These are phyloP conservation scores for Penicillium tannophilum DNA, from an alignment of 495 filamentous ascomycete species.

Conservation along the genomic window DNA sequence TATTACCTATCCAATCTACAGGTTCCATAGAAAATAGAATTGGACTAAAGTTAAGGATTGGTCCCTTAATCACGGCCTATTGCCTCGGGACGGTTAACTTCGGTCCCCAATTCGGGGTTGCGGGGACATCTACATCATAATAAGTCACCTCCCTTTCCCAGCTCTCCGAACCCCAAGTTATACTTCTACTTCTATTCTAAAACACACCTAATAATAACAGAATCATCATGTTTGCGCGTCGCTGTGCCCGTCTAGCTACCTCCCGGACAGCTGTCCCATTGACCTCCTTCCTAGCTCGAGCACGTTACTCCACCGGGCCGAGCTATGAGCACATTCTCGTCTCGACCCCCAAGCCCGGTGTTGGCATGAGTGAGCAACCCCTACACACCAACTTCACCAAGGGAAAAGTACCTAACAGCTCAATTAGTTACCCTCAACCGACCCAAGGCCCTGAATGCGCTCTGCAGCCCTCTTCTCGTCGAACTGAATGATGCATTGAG, in stretches of 20 bases:
- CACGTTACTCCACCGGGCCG: conserved; percentile 58
- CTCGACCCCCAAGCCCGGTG: conserved; percentile 80
- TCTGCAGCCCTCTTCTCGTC: conserved; percentile 80
- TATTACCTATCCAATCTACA: no score
- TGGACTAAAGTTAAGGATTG: no score
- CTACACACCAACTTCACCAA: background rate
- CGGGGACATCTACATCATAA: conserved; percentile 33
- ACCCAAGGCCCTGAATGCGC: conserved; percentile 91
- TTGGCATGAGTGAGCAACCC: conserved; percentile 72
- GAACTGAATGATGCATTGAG: conserved; percentile 86
- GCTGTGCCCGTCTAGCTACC: conserved; percentile 58
- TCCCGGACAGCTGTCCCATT: conserved; percentile 53
- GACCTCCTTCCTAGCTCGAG: conserved; percentile 51
- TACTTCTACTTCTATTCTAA: background rate
- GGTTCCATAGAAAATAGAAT: no score
- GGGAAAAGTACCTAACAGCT: conserved; percentile 2
- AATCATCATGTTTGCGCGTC: conserved; percentile 57
- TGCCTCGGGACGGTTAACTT: conserved; percentile 28
- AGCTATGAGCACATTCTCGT: conserved; percentile 81
- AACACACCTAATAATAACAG: background rate
- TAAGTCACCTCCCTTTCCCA: conserved; percentile 5
- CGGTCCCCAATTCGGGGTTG: conserved; percentile 27
- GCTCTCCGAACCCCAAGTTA: background rate
- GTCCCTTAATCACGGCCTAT: background rate
- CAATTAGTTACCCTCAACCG: conserved; percentile 85